Conservation (phyloP, 208 protist species). For the Leishmania guyanensis region DNA sequence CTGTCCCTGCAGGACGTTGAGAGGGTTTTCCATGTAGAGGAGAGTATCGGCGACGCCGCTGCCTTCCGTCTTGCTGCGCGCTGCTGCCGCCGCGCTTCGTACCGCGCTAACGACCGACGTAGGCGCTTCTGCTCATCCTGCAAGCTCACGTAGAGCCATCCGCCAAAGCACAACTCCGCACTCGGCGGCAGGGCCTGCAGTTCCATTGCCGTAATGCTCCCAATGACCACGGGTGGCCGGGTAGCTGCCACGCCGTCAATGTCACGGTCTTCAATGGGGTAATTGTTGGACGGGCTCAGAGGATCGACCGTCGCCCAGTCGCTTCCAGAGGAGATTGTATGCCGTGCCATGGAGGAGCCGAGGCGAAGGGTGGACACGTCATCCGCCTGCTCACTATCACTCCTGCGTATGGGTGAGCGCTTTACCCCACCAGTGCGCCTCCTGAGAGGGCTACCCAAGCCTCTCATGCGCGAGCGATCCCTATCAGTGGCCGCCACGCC, state of each 20-base stretch:
- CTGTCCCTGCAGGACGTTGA: not conserved
- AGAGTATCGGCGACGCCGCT: not conserved
- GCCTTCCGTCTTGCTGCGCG: conserved; percentile 4
- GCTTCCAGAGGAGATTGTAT: not conserved
- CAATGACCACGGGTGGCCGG: conserved; percentile 53
- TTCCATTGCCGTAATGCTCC: conserved; percentile 55
- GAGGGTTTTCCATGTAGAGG: not conserved
- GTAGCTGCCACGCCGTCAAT: conserved; percentile 20
- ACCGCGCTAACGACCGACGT: conserved; percentile 34
- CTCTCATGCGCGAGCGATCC: not conserved
- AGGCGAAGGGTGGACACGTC: conserved; percentile 13
- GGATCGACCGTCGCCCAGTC: conserved; percentile 11
- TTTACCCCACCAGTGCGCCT: not conserved
- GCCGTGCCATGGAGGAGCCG: not conserved
- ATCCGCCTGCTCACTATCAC: not conserved
- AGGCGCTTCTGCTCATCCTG: conserved; percentile 66
- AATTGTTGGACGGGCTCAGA: conserved; percentile 40
- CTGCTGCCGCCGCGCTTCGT: conserved; percentile 16
- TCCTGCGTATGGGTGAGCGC: not conserved
- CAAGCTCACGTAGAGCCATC: conserved; percentile 64
- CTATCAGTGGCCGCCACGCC: not conserved
- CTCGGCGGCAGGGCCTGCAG: conserved; percentile 52
- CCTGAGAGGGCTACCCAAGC: not conserved
- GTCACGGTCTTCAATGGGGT: conserved; percentile 41
- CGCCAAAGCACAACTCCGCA: conserved; percentile 64